A percentile compares a stretch with the other conserved stretches of the same genome.
Conservation (phyloP, 2,329 filamentous ascomycete genomes). For the Nectriaceae sp. region DNA sequence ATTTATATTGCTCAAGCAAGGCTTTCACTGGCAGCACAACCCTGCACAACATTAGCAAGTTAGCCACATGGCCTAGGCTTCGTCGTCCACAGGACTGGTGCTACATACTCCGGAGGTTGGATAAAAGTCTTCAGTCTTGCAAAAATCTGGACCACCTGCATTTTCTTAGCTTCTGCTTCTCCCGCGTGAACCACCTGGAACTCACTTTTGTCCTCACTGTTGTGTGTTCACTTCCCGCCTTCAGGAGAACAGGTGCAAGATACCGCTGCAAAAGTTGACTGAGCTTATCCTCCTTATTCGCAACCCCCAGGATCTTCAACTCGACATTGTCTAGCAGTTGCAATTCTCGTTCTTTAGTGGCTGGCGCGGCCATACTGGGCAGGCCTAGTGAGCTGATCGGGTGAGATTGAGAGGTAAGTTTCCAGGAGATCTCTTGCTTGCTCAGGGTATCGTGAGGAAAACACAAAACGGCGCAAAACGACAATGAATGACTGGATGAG, state of each 20-base stretch:
- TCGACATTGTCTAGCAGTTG: constrained; percentile 84
- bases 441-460: constrained; percentile 1
- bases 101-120: constrained; percentile 50
- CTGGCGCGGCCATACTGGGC: constrained; percentile 37
- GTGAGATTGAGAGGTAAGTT: constrained; percentile 2
- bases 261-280: constrained; percentile 77
- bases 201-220: constrained; percentile 76
- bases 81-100: background rate
- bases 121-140: constrained; percentile 57
- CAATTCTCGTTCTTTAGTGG: constrained; percentile 71
- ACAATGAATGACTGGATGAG: too few species aligned
- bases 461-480: too few species aligned
- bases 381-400: constrained; percentile 1
- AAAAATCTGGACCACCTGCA: constrained; percentile 52
- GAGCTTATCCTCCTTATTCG: constrained; percentile 82
- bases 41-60: constrained; percentile 32
- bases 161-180: constrained; percentile 3
- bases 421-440: background rate
- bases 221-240: constrained; percentile 78
- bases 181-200: background rate
- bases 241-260: constrained; percentile 79
- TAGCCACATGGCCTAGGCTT: background rate
- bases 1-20: constrained; percentile 86
- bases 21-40: constrained; percentile 83
- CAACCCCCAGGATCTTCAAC: constrained; percentile 74